Percentiles rank a stretch among this genome's conserved stretches.
These are phyloP conservation scores for Hemerocallis citrina DNA, from an alignment of 106 monocot species.

Conservation along the genomic window DNA sequence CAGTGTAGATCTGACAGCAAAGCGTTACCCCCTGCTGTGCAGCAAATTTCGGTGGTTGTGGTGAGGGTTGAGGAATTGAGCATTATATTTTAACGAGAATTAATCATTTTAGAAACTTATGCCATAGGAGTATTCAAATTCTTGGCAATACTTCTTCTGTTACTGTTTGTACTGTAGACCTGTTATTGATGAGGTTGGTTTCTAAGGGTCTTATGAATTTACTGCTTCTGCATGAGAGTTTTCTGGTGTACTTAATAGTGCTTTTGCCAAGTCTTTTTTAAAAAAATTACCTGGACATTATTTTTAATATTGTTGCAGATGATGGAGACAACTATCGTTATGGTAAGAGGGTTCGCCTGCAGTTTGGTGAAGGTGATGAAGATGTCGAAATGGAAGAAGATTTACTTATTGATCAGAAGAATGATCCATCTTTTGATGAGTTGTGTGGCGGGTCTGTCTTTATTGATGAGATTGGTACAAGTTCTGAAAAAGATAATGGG, in stretches of 20 bases:
- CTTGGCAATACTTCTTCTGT: too few relatives aligned
- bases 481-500: constrained; percentile 16
- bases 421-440: constrained; percentile 70
- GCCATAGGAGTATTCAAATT: too few relatives aligned
- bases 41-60: too few relatives aligned
- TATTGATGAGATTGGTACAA: constrained; percentile 18
- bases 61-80: too few relatives aligned
- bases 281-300: too few relatives aligned
- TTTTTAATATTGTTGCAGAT: constrained; percentile 33
- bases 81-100: too few relatives aligned
- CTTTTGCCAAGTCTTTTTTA: not conserved
- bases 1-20: too few relatives aligned
- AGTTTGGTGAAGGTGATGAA: constrained; percentile 52
- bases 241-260: not conserved
- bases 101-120: too few relatives aligned
- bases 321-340: constrained; percentile 25
- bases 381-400: constrained; percentile 41
- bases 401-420: constrained; percentile 23
- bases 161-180: too few relatives aligned
- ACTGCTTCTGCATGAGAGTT: not conserved
- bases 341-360: constrained; percentile 55
- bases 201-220: too few relatives aligned
- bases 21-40: too few relatives aligned
- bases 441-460: constrained; percentile 34
- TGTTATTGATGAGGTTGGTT: too few relatives aligned